Percentiles rank a stretch among this genome's conserved stretches.
phyloP scores from a whole-genome alignment of 106 monocot genomes.

The Iris macrosiphon region DNA sequence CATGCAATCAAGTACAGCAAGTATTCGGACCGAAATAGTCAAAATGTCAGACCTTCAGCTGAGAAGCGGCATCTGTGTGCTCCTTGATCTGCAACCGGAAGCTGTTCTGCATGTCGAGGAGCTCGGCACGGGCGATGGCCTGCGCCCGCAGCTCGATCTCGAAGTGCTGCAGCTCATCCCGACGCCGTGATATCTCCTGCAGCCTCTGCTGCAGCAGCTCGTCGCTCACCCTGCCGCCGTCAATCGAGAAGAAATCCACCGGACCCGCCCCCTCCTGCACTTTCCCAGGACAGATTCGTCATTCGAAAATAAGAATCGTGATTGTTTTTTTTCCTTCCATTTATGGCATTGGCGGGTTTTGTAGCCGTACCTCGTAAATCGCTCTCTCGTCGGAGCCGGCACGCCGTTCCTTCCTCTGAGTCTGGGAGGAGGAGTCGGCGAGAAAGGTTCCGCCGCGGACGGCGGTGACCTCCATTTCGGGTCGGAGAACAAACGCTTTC shows the following conservation, averaged over 20 bases:
- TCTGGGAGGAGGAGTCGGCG: slow-evolving; percentile 8
- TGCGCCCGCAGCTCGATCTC: slow-evolving; percentile 45
- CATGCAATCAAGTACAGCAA: slow-evolving; percentile 1
- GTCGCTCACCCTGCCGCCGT: slow-evolving; percentile 25
- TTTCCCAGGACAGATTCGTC: not conserved
- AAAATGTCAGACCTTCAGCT: slow-evolving; percentile 61
- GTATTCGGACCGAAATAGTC: no score
- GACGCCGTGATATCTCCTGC: slow-evolving; percentile 28
- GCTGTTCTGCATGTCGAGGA: slow-evolving; percentile 35
- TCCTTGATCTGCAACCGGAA: slow-evolving; percentile 41
- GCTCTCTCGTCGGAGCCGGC: slow-evolving; percentile 52
- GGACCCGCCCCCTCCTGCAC: slow-evolving; percentile 27
- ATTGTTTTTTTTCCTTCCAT: slow-evolving; percentile 7
- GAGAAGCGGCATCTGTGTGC: slow-evolving; percentile 23
- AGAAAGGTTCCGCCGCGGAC: slow-evolving; percentile 20
- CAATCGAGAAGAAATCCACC: slow-evolving; percentile 28
- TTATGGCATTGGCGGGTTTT: no score
- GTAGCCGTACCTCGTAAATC: slow-evolving; percentile 45
- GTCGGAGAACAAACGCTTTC: no score
- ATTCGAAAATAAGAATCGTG: not conserved
- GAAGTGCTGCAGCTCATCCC: slow-evolving; percentile 40
- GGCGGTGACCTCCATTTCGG: slow-evolving; percentile 27
- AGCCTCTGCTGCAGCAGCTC: slow-evolving; percentile 39
- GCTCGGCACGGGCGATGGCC: slow-evolving; percentile 28
- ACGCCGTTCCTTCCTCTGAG: slow-evolving; percentile 47